Evolutionary conservation across 768 basidiomycete species (phyloP).

Genomic region (Boletus tomentosulus): DNA sequence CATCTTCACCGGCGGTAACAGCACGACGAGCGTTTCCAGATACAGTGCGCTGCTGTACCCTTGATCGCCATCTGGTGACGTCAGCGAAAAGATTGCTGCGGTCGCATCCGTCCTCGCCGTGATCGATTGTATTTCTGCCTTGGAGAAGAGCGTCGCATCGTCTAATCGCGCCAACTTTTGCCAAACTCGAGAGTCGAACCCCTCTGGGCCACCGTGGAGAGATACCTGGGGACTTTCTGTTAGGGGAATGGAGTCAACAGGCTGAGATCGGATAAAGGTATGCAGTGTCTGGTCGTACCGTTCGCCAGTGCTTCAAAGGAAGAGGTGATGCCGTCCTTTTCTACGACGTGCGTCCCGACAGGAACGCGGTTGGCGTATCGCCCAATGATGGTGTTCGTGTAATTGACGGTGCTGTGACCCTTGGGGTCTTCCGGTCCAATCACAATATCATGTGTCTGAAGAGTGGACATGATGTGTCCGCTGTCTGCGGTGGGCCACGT

Average conservation of each 20-base stretch:
- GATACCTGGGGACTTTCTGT: constrained; percentile 54
- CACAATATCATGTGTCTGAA: constrained; percentile 71
- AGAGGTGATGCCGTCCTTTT: constrained; percentile 49
- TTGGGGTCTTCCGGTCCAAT: constrained; percentile 64
- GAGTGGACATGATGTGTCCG: background rate
- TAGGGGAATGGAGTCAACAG: background rate
- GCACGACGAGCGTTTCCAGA: constrained; percentile 52
- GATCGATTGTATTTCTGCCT: constrained; percentile 48
- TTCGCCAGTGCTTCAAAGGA: constrained; percentile 42
- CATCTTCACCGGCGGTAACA: constrained; percentile 38
- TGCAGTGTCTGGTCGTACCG: constrained; percentile 22
- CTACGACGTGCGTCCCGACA: constrained; percentile 48
- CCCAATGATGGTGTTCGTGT: constrained; percentile 70
- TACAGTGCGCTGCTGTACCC: constrained; percentile 62
- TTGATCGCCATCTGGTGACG: constrained; percentile 64
- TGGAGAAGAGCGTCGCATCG: constrained; percentile 50
- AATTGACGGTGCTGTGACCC: constrained; percentile 57
- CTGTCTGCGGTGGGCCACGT: background rate
- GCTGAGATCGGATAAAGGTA: background rate
- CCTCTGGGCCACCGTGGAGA: constrained; percentile 66
- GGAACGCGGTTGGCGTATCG: constrained; percentile 72
- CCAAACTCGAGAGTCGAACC: constrained; percentile 60
- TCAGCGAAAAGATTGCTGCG: constrained; percentile 52
- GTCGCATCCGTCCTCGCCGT: constrained; percentile 24
- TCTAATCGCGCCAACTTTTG: constrained; percentile 36